Percentiles rank a stretch among this genome's conserved stretches.
phyloP scores from a whole-genome alignment of 116 monocot genomes.

The Iris pallida region DNA sequence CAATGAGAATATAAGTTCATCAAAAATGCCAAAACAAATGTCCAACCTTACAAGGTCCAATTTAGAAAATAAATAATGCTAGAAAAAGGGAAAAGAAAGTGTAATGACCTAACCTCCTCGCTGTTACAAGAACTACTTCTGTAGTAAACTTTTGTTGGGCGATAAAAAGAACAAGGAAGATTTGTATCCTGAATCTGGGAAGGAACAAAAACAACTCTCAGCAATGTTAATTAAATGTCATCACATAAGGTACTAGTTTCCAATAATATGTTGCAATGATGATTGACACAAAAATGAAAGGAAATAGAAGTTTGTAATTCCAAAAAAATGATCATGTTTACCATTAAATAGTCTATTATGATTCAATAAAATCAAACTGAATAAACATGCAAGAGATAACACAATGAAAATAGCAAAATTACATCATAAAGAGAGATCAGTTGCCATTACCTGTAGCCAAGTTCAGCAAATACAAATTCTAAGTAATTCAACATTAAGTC shows the following conservation, averaged over 20 bases:
- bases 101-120: slow-evolving; percentile 33
- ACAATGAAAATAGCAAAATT: too few relatives aligned
- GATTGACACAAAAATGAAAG: neutral
- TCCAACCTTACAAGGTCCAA: neutral
- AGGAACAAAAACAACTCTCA: slow-evolving; percentile 3
- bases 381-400: too few relatives aligned
- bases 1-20: neutral
- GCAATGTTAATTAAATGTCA: neutral
- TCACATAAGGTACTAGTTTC: neutral
- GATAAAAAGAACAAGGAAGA: slow-evolving; percentile 9
- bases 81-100: neutral
- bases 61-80: neutral
- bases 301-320: neutral
- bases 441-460: too few relatives aligned
- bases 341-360: too few relatives aligned
- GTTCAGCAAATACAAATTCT: too few relatives aligned
- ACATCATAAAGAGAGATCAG: too few relatives aligned
- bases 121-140: slow-evolving; percentile 26
- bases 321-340: too few relatives aligned
- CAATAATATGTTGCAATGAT: neutral
- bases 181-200: slow-evolving; percentile 26
- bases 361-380: too few relatives aligned
- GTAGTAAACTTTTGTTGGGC: slow-evolving; percentile 17
- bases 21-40: neutral
- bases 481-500: too few relatives aligned